Base-by-base conservation (phyloP, 2,329 filamentous ascomycete genomes). In the Cladorrhinum sp. region DNA sequence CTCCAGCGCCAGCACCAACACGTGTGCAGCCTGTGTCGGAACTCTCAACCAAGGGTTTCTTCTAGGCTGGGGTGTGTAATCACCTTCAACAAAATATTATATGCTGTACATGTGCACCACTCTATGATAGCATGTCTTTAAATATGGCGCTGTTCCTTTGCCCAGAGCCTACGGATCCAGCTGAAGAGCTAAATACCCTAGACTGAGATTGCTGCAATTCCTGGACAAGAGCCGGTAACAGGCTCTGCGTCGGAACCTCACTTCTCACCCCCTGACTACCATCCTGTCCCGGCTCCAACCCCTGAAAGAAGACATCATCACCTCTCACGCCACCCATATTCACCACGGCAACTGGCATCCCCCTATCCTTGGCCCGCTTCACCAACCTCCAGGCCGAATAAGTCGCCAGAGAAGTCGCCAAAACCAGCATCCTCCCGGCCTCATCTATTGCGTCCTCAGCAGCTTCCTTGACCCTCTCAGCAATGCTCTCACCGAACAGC, bases 401-500 rank as follows among this genome's bases (percentile, higher is more conserved):
- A 0, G 95, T 98, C 5, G 95, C 95, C 53, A 98, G 81, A 63
- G 91, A 96, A 36, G 91, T 97, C 3, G 93, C 95, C 16, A 98
- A 74, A 8, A 98, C 83, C 21, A 98, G 79, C 36, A 98, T 75
- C 62, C 86, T 85, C 5, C 86, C 86, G 1, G 92, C 90, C 26
- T 82, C 82, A 69, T 97, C 91, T 55, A 98, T 86, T 12, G 90
- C 89, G 26, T 85, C 77, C 71, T 98, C 93, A 1, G 93, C 94
- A 0, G 86, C 86, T 1, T 78, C 74, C 73, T 96, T 97, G 36
- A 93, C 87, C 1, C 76, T 70, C 1, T 76, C 74, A 0, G 84
- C 79, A 55, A 98, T 96, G 62, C 86, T 93, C 75, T 98, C 95
- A 16, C 95, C 95, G 73, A 98, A 98, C 92, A 98, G 97, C 68